phyloP scores from a whole-genome alignment of 2,329 filamentous ascomycete species.

The Monosporascus sp. region DNA sequence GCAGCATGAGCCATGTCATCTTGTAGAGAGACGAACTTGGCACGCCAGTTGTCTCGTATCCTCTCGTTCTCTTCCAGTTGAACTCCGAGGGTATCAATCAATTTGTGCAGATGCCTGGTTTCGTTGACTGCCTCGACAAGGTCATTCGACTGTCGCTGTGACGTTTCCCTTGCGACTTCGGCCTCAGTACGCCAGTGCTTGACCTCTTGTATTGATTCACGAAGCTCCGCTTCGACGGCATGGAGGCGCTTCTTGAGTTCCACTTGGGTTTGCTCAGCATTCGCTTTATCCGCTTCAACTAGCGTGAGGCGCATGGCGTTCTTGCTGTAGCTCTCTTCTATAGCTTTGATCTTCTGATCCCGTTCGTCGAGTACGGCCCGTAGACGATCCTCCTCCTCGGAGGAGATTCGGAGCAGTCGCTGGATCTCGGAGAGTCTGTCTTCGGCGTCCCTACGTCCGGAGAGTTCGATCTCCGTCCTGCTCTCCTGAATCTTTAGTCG shows the following conservation, averaged over 20 bases:
- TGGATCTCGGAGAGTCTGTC: constrained; percentile 71
- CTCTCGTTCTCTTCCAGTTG: constrained; percentile 84
- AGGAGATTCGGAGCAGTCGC: constrained; percentile 60
- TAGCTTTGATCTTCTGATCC: constrained; percentile 58
- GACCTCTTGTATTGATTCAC: constrained; percentile 50
- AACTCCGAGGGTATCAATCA: constrained; percentile 66
- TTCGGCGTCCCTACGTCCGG: constrained; percentile 61
- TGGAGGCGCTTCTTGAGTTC: constrained; percentile 54
- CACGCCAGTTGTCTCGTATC: constrained; percentile 76
- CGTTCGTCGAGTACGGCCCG: constrained; percentile 64
- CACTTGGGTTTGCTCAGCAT: constrained; percentile 46
- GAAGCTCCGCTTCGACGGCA: constrained; percentile 49
- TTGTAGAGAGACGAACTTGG: constrained; percentile 80
- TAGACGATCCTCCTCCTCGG: constrained; percentile 68
- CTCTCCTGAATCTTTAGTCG: constrained; percentile 60
- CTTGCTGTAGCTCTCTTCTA: constrained; percentile 53
- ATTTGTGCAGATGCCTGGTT: constrained; percentile 70
- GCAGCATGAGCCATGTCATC: constrained; percentile 79
- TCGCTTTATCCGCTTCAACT: constrained; percentile 62
- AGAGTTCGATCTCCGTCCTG: constrained; percentile 59
- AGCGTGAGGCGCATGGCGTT: constrained; percentile 58
- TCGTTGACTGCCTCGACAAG: constrained; percentile 45
- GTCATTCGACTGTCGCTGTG: constrained; percentile 45
- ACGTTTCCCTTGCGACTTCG: constrained; percentile 52
- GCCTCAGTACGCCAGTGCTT: constrained; percentile 59